Percentiles rank a stretch among this genome's conserved stretches.
phyloP scores from a whole-genome alignment of 2,329 filamentous ascomycete genomes.

The Curvularia spicifera region DNA sequence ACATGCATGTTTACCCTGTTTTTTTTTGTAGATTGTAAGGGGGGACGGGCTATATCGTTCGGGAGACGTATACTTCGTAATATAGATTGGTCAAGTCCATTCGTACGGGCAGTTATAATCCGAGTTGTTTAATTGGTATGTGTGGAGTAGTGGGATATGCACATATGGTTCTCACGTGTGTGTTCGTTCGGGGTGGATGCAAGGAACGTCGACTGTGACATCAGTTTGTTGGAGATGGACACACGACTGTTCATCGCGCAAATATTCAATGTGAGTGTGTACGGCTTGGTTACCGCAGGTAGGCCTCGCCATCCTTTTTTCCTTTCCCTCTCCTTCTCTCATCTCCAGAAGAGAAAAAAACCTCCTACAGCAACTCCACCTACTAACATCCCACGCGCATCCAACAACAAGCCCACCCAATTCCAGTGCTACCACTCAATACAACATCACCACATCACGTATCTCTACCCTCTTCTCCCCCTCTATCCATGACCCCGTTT shows the following conservation, averaged over 20 bases:
- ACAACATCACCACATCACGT: background rate
- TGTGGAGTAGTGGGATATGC: background rate
- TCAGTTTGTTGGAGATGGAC: background rate
- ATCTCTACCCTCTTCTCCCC: no score
- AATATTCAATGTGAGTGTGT: background rate
- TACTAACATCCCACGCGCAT: background rate
- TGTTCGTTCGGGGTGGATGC: background rate
- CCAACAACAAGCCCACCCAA: background rate
- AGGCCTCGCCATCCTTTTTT: background rate
- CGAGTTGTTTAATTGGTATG: background rate
- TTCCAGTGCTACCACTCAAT: background rate
- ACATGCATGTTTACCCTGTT: constrained; percentile 1
- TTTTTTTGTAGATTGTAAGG: background rate
- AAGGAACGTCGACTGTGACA: background rate
- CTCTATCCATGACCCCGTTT: background rate
- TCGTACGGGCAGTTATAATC: background rate
- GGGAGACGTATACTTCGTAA: background rate
- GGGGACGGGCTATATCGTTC: constrained; percentile 1
- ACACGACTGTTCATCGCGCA: background rate
- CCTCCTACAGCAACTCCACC: no score
- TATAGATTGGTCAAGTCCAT: constrained; percentile 3
- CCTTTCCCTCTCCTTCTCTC: no score
- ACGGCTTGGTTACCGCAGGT: background rate
- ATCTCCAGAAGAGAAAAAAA: no score
- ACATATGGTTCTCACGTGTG: constrained; percentile 1